Evolutionary conservation across 805 yeast species (phyloP).

Genomic region (Spathaspora sp.): DNA sequence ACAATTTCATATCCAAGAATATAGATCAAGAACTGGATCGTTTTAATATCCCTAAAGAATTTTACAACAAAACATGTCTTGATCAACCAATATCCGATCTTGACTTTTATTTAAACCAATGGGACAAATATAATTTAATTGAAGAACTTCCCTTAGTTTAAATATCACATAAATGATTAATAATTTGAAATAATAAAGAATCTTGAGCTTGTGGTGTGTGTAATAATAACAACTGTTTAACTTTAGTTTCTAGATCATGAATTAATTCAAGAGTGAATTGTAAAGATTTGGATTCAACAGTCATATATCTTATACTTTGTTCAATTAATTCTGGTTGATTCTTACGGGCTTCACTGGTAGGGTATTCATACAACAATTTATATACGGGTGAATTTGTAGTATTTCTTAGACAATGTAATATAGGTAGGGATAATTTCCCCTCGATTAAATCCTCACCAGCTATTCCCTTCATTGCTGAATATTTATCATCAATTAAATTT

Average conservation of each 20-base stretch:
- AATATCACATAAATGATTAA: conserved; percentile 16
- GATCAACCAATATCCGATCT: conserved; percentile 12
- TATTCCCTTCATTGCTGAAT: conserved; percentile 62
- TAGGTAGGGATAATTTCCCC: conserved; percentile 86
- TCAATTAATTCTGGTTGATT: conserved; percentile 11
- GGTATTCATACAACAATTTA: conserved; percentile 15
- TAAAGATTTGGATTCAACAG: conserved; percentile 19
- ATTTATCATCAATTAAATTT: conserved; percentile 53
- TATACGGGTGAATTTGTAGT: conserved; percentile 18
- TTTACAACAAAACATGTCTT: conserved; percentile 1
- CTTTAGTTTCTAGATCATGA: conserved; percentile 16
- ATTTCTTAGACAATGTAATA: conserved; percentile 49
- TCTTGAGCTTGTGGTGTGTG: conserved; percentile 1
- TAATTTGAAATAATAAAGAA: conserved; percentile 10
- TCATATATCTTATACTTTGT: conserved; percentile 20
- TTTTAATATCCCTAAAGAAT: conserved; percentile 12
- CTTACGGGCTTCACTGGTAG: conserved; percentile 14
- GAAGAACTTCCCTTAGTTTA: conserved; percentile 2
- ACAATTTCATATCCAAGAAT: conserved; percentile 22
- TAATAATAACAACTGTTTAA: conserved; percentile 11
- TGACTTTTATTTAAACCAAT: conserved; percentile 20
- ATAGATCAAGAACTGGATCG: conserved; percentile 16
- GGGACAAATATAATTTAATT: background rate
- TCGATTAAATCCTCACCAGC: conserved; percentile 82
- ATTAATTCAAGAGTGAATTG: conserved; percentile 21